A percentile compares a stretch with the other conserved stretches of the same genome.
These are phyloP conservation scores for Torulaspora quercuum DNA, from an alignment of 805 yeast genomes.

Conservation along the genomic window DNA sequence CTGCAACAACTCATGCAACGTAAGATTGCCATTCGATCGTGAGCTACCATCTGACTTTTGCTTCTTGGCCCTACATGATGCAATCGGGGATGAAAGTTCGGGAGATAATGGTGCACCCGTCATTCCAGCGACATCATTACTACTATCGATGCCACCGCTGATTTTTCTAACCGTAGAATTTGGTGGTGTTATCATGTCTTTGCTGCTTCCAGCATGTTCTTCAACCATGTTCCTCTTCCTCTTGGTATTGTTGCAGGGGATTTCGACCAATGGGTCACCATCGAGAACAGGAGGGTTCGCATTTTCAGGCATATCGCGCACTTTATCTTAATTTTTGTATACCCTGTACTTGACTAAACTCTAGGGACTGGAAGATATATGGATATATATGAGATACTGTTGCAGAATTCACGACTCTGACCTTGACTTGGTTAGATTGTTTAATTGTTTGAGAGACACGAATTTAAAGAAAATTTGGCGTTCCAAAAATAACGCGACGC, in stretches of 20 bases:
- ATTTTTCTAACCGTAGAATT: constrained; percentile 25
- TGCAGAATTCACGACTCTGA: too few relatives aligned
- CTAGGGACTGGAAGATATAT: too few relatives aligned
- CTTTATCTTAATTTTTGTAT: too few relatives aligned
- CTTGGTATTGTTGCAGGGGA: background rate
- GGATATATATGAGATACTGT: constrained; percentile 5
- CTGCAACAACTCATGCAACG: constrained; percentile 30
- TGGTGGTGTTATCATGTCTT: constrained; percentile 32
- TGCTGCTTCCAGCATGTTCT: constrained; percentile 1
- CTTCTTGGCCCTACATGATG: constrained; percentile 29
- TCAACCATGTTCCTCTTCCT: constrained; percentile 15
- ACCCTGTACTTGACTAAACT: too few relatives aligned
- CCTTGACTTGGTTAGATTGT: too few relatives aligned
- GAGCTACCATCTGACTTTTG: constrained; percentile 30
- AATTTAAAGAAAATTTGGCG: constrained; percentile 1
- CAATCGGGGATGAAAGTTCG: constrained; percentile 34
- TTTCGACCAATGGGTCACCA: background rate
- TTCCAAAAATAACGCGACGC: constrained; percentile 3
- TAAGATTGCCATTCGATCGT: constrained; percentile 32
- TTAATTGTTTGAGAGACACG: constrained; percentile 3
- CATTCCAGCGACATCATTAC: constrained; percentile 3
- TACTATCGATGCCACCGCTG: background rate
- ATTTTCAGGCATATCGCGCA: constrained; percentile 5
- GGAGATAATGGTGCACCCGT: constrained; percentile 31
- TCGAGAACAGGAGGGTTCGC: constrained; percentile 3